Conservation (phyloP, 768 basidiomycete genomes). For the Amanita fuliginea region DNA sequence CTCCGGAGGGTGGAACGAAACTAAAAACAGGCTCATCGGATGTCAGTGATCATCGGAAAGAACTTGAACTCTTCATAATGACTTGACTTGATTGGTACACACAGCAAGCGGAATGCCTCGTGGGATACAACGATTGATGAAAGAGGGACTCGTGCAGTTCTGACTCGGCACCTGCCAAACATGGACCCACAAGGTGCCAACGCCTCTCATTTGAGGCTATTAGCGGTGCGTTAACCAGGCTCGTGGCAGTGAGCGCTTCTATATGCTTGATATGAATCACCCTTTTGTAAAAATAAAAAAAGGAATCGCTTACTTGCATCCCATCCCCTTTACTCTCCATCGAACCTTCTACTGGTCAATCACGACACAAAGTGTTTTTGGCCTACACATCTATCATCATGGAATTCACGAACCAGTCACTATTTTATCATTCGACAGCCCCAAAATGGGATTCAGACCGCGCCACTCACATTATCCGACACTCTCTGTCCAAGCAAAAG, state of each 20-base stretch:
- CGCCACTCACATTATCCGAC: neutral
- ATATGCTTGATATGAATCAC: neutral
- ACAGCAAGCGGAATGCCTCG: neutral
- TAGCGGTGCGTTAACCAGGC: neutral
- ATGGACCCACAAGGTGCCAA: neutral
- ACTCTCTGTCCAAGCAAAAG: neutral
- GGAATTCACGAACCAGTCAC: neutral
- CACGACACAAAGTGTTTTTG: neutral
- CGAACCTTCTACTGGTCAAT: neutral
- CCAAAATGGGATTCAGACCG: neutral
- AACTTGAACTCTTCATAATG: no score
- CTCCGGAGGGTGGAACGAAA: no score
- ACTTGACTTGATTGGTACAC: no score
- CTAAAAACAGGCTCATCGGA: no score
- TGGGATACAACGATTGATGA: neutral
- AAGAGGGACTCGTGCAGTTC: neutral
- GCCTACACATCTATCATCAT: neutral
- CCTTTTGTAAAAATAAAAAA: neutral
- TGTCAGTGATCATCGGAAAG: no score
- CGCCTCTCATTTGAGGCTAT: neutral
- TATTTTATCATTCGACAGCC: neutral
- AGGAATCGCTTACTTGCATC: neutral
- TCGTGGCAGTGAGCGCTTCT: neutral
- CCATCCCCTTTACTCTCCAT: neutral
- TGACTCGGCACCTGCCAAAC: constrained; percentile 1